A percentile compares a stretch with the other conserved stretches of the same genome.
Conservation (phyloP, 2,329 filamentous ascomycete genomes). For the Drechmeria coniospora region DNA sequence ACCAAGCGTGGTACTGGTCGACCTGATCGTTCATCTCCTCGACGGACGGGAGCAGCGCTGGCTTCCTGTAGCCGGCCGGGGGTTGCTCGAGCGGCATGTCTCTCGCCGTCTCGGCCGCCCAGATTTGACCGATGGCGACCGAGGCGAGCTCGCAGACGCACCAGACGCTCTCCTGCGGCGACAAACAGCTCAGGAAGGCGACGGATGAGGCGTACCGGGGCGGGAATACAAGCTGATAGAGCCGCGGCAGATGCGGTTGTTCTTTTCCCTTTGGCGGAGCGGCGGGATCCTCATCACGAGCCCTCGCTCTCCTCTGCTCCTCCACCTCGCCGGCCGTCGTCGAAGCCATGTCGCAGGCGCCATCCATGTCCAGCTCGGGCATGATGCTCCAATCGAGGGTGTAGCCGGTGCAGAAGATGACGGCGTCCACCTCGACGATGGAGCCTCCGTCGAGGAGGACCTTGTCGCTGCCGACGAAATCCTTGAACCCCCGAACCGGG, state of each 20-base stretch:
- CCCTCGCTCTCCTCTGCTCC: too few species aligned
- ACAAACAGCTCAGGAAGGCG: constrained; percentile 21
- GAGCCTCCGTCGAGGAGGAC: constrained; percentile 17
- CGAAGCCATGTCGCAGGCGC: background rate
- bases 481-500: constrained; percentile 2
- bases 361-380: constrained; percentile 6
- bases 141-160: constrained; percentile 22
- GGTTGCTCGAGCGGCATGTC: background rate
- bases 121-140: constrained; percentile 25
- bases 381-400: constrained; percentile 14
- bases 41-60: constrained; percentile 8
- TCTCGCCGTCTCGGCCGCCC: constrained; percentile 6
- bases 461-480: constrained; percentile 6
- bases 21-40: constrained; percentile 11
- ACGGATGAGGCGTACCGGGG: constrained; percentile 23
- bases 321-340: background rate
- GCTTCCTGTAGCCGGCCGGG: constrained; percentile 5
- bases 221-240: constrained; percentile 28
- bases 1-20: constrained; percentile 13
- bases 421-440: constrained; percentile 14
- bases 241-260: constrained; percentile 10
- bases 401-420: constrained; percentile 23
- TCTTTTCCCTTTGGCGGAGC: constrained; percentile 4
- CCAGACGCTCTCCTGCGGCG: constrained; percentile 16
- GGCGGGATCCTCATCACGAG: constrained; percentile 1